Base-by-base conservation (phyloP, 768 basidiomycete genomes). In the Lactarius hatsudake region DNA sequence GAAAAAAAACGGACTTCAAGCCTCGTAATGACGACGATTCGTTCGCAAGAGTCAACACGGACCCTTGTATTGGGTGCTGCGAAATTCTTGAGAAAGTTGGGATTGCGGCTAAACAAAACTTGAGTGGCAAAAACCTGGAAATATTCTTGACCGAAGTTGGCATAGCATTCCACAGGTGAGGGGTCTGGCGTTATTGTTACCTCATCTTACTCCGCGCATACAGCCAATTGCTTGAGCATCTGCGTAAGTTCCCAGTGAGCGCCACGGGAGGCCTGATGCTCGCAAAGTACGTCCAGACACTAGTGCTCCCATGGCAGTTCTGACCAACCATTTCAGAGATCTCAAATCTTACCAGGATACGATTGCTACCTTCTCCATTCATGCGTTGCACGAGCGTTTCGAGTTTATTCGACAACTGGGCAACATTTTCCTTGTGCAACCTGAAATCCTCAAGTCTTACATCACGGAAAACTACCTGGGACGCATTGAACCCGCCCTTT, bases 351-450 rank as follows among this genome's bases (percentile, higher is more conserved):
- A 99, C 74, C 97, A 98, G 80, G 97, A 98, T 72, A 85, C 86
- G 2, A 86, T 97, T 71, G 80, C 83, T 68, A 86, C 84, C n/a
- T 98, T 96, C 79, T 82, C 83, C 36, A 87, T 97, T 53, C 86
- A 93, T 13, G 83, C 91, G 8, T 82, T 99, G 9, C 86, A 89
- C 70, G 96, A 98, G 75, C 94, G 96, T 28, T 99, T 96, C 79
- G 97, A 98, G 75, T 98, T 98, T 80, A 89, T 98, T 69, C 90
- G 96, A 48, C 96, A 98, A 76, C 87, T 99, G 5, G 97, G 96
- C 71, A 96, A 98, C 74, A 84, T 96, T 70, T 99, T 98, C 83
- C 90, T 98, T 69, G 92, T 99, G 59, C 93, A 90, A 62, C 96
- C 96, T 8, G 95, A 98, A 69, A 93, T 96, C 65, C 84, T 99